Percentiles rank a stretch among this genome's conserved stretches.
phyloP scores from a whole-genome alignment of 495 filamentous ascomycete species.

The Emericellopsis terricola region DNA sequence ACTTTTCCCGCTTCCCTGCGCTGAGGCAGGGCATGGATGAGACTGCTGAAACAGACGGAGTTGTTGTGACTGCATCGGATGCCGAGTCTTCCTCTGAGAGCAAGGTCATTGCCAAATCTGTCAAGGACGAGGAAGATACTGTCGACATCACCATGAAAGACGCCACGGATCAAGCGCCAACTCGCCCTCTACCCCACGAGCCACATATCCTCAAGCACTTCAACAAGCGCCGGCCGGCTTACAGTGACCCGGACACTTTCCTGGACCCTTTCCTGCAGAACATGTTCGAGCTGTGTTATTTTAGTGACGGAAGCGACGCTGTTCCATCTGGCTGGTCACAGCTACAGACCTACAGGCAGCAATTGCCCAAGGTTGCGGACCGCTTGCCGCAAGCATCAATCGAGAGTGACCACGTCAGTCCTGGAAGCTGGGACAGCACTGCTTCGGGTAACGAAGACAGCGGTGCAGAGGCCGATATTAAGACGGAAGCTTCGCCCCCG shows the following conservation, averaged over 20 bases:
- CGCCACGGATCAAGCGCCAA: constrained; percentile 13
- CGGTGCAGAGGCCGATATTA: constrained; percentile 14
- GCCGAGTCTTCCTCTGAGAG: constrained; percentile 48
- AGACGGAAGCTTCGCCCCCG: constrained; percentile 4
- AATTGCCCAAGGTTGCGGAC: constrained; percentile 36
- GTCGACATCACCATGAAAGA: constrained; percentile 82
- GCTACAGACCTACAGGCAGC: constrained; percentile 32
- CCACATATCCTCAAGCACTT: constrained; percentile 10
- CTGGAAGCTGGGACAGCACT: constrained; percentile 12
- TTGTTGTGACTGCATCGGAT: constrained; percentile 57
- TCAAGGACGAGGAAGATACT: constrained; percentile 79
- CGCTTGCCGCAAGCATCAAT: constrained; percentile 19
- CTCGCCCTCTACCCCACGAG: constrained; percentile 6
- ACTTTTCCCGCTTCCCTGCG: constrained; percentile 19
- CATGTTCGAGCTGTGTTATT: constrained; percentile 53
- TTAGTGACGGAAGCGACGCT: constrained; percentile 25
- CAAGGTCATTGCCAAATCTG: constrained; percentile 53
- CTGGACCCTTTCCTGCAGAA: constrained; percentile 37
- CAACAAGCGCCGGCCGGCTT: constrained; percentile 20
- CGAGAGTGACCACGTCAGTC: constrained; percentile 16
- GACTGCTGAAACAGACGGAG: constrained; percentile 35
- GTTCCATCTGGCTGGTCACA: constrained; percentile 48
- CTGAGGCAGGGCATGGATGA: constrained; percentile 18
- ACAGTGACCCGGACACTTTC: constrained; percentile 26
- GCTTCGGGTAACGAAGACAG: constrained; percentile 22